These are phyloP conservation scores for Biscogniauxia marginata DNA, from an alignment of 2,329 filamentous ascomycete species.

Conservation along the genomic window DNA sequence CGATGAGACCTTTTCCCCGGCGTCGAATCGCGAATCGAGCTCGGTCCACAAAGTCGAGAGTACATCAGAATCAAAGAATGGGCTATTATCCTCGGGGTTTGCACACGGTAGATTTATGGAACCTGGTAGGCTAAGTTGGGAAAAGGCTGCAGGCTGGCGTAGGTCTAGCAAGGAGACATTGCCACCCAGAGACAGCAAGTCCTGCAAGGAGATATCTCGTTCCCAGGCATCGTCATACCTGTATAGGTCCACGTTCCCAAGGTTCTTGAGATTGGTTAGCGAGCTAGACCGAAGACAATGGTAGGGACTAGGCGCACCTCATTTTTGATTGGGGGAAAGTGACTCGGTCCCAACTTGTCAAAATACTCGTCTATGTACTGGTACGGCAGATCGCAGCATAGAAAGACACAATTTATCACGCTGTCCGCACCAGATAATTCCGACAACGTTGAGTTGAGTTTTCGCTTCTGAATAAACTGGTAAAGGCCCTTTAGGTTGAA, in stretches of 20 bases:
- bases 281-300: neutral
- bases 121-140: constrained; percentile 40
- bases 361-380: constrained; percentile 63
- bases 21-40: constrained; percentile 43
- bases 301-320: constrained; percentile 31
- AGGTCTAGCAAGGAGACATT: constrained; percentile 43
- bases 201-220: constrained; percentile 26
- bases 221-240: constrained; percentile 58
- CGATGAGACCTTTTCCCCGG: constrained; percentile 15
- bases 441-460: constrained; percentile 41
- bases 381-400: constrained; percentile 63
- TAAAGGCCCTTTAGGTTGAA: constrained; percentile 54
- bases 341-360: constrained; percentile 46
- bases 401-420: constrained; percentile 53
- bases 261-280: constrained; percentile 35
- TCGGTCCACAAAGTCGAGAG: constrained; percentile 47
- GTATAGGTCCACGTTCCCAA: constrained; percentile 50
- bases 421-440: constrained; percentile 45
- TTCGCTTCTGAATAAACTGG: constrained; percentile 49
- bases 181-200: constrained; percentile 14
- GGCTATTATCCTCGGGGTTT: constrained; percentile 35
- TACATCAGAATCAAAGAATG: constrained; percentile 44
- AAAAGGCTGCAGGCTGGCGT: constrained; percentile 42
- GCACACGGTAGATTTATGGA: constrained; percentile 46
- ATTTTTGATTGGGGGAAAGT: constrained; percentile 51